Conservation (phyloP, 1,284 basidiomycete species). For the Tilletia setariae region DNA sequence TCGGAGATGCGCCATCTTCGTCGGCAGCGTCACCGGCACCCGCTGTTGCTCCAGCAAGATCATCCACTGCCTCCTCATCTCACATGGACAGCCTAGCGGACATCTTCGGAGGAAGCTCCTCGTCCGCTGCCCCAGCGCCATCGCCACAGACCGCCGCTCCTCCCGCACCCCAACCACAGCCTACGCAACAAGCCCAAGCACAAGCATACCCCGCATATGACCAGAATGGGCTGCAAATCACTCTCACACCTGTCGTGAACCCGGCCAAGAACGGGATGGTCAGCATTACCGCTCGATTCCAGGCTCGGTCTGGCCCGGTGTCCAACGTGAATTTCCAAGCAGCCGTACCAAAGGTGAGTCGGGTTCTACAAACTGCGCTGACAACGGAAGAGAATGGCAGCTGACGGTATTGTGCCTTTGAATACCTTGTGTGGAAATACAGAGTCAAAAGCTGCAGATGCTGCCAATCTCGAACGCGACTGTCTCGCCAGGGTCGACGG, state of each 20-base stretch:
- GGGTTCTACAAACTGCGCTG: conserved; percentile 27
- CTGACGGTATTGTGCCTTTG: not conserved
- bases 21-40: conserved; percentile 24
- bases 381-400: conserved; percentile 14
- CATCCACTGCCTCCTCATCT: conserved; percentile 12
- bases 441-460: conserved; percentile 99
- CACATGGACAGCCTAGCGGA: conserved; percentile 25
- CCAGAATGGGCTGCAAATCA: conserved; percentile 82
- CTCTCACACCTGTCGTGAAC: conserved; percentile 79
- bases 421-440: conserved; percentile 5
- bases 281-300: conserved; percentile 85
- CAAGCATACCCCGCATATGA: conserved; percentile 83
- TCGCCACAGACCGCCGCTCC: conserved; percentile 56
- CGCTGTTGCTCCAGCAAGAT: conserved; percentile 26
- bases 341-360: conserved; percentile 84
- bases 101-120: conserved; percentile 44
- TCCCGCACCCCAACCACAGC: conserved; percentile 55
- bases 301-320: conserved; percentile 60
- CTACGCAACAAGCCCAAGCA: conserved; percentile 60
- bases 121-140: conserved; percentile 58
- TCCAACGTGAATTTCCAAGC: conserved; percentile 84
- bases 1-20: conserved; percentile 60
- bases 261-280: conserved; percentile 77
- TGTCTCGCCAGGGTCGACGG: conserved; percentile 71
- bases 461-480: conserved; percentile 86